These are phyloP conservation scores for Tricholoma furcatifolium DNA, from an alignment of 768 basidiomycete species.

Conservation along the genomic window DNA sequence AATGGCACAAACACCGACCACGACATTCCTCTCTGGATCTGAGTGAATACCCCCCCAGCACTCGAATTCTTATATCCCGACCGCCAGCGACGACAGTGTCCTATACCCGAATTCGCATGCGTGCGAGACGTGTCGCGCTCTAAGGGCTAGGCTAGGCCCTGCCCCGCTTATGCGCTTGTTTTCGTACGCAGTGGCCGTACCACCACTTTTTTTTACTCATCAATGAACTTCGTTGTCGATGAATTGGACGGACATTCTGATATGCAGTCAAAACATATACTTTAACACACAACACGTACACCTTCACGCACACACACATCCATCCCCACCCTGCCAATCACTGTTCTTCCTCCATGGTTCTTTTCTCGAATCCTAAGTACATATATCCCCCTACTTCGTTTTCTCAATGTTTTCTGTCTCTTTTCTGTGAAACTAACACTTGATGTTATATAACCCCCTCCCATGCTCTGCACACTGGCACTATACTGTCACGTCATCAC, in stretches of 20 bases:
- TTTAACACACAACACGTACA: constrained; percentile 10
- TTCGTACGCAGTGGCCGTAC: constrained; percentile 20
- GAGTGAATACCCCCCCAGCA: constrained; percentile 17
- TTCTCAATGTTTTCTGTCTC: constrained; percentile 9
- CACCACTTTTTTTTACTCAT: constrained; percentile 19
- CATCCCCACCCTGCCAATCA: constrained; percentile 19
- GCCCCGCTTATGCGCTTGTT: constrained; percentile 15
- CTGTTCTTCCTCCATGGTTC: constrained; percentile 10
- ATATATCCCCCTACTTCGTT: constrained; percentile 4
- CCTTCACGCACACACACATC: constrained; percentile 14
- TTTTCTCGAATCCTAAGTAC: constrained; percentile 3
- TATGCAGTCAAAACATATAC: constrained; percentile 22
- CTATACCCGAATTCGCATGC: constrained; percentile 20
- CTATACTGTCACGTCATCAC: not conserved
- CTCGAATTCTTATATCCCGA: constrained; percentile 2
- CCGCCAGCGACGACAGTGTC: constrained; percentile 11
- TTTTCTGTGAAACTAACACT: constrained; percentile 20
- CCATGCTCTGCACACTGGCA: constrained; percentile 4
- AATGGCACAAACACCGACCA: constrained; percentile 6
- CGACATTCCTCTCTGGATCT: constrained; percentile 9
- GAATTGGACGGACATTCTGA: constrained; percentile 32
- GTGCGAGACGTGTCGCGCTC: constrained; percentile 18
- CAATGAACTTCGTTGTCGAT: constrained; percentile 22
- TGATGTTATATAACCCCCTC: constrained; percentile 20
- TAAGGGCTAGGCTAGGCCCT: constrained; percentile 17